Evolutionary conservation across 495 filamentous ascomycete genomes (phyloP).

Genomic region (Penicillium waksmanii): DNA sequence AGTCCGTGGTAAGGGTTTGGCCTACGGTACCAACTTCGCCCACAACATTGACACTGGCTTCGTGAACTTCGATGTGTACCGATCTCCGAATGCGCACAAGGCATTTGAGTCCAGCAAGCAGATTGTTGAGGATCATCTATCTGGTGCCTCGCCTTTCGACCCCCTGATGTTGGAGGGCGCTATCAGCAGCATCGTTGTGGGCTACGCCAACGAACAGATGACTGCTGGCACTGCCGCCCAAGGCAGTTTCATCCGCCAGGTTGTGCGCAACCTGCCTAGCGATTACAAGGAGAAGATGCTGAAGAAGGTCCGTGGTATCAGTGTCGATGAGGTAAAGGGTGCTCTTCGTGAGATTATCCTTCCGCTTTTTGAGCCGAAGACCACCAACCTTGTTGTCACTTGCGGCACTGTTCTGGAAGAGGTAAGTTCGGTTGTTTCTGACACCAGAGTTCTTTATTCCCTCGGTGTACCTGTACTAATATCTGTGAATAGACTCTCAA

Average conservation of each 20-base stretch:
- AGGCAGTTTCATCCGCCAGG: conserved; percentile 79
- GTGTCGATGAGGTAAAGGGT: conserved; percentile 72
- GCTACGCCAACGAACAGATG: conserved; percentile 81
- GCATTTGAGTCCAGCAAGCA: conserved; percentile 77
- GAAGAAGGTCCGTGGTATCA: conserved; percentile 73
- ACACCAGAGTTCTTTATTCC: too few relatives aligned
- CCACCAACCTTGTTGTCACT: conserved; percentile 83
- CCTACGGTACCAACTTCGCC: conserved; percentile 80
- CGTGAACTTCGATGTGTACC: conserved; percentile 80
- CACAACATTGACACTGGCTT: conserved; percentile 78
- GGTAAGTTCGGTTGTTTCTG: conserved; percentile 50
- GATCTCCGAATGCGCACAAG: conserved; percentile 85
- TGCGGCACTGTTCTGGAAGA: conserved; percentile 84
- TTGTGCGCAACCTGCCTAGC: conserved; percentile 73
- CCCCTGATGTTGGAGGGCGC: conserved; percentile 85
- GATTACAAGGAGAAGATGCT: conserved; percentile 80
- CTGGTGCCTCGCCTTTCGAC: conserved; percentile 67
- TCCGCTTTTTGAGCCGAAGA: conserved; percentile 75
- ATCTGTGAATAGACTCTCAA: conserved; percentile 61
- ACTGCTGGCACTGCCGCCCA: conserved; percentile 80
- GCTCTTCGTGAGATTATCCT: conserved; percentile 76
- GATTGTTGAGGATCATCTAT: conserved; percentile 71
- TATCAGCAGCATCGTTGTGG: conserved; percentile 82
- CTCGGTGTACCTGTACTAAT: conserved; percentile 3
- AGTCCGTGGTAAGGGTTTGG: conserved; percentile 87